Evolutionary conservation across 2,329 filamentous ascomycete species (phyloP), one percentile per base, ranked within the genome.

Genomic region (Fusarium drepaniforme): DNA sequence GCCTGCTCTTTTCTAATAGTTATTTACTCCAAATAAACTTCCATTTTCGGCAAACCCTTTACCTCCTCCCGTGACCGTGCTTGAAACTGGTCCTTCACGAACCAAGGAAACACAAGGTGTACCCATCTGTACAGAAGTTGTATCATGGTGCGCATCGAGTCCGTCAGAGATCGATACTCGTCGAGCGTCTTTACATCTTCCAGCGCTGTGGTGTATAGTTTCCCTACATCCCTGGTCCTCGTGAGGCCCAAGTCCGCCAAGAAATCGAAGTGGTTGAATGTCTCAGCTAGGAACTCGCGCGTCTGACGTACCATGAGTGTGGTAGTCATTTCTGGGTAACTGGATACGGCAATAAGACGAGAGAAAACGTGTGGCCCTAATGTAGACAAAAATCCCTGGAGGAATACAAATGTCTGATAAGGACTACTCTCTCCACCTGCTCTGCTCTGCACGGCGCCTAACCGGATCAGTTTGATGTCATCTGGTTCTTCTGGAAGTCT

Each of bases 61-160:
- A 40, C 57, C n/a, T 60, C 57, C 35, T 60, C 57, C 37, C 15
- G 30, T 23, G 35, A 60, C 8, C 35, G 57, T 21, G n/a, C 11
- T 28, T 60, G 35, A 38, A 60, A 40, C n/a, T 37, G 33, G 57
- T 35, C 33, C 18, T 37, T 38, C 23, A 60, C 8, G 16, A 60
- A 60, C 57, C 57, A 60, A 25, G 57, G 57, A 35, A 60, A 60
- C 15, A 60, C 57, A 30, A 60, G 33, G 57, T 60, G 57, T 38
- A 60, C 18, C 57, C 57, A 60, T 60, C 57, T 37, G 35, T 60
- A 60, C 8, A 60, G 57, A 37, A 60, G 57, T 35, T 60, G 57
- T 38, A 60, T 40, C 57, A 60, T 21, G 15, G 57, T 60, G 12
- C 57, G 57, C 57, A 60, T 60, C 21, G 57, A 37, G 37, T 60